Conservation (phyloP, 345 rosid species). For the Eucalyptus regnans region DNA sequence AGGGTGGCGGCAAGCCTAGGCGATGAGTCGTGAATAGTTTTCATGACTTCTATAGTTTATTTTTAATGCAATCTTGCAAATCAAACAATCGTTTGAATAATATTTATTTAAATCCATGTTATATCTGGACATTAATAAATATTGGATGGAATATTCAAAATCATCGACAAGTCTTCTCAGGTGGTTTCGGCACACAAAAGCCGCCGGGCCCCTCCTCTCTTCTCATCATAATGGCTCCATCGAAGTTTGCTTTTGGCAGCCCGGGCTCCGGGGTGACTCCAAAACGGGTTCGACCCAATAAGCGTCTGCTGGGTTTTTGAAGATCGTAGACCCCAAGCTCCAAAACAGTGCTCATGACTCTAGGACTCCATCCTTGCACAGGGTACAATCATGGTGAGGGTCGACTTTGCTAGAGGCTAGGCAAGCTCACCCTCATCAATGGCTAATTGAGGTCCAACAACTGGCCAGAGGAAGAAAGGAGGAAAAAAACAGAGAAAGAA, state of each 20-base stretch:
- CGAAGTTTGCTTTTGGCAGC: neutral
- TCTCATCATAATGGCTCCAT: neutral
- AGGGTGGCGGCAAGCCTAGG: fast-evolving
- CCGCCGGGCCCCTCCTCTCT: neutral
- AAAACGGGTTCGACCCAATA: neutral
- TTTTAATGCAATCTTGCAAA: too few species aligned
- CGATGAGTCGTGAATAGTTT: neutral
- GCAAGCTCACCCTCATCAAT: fast-evolving
- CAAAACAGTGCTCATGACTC: neutral
- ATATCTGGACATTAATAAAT: neutral
- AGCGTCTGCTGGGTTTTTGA: neutral
- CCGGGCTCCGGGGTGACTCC: neutral
- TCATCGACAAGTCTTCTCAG: fast-evolving
- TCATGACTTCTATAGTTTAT: fast-evolving
- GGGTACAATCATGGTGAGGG: fast-evolving
- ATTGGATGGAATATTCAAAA: neutral
- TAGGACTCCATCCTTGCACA: neutral
- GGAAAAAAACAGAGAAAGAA: too few species aligned
- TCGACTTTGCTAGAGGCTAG: too few species aligned
- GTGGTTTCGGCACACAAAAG: neutral
- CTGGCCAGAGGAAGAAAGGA: fast-evolving
- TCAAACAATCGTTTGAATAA: too few species aligned
- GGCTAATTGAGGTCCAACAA: fast-evolving
- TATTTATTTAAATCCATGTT: too few species aligned
- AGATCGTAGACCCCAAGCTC: neutral